These are phyloP conservation scores for Chaetomidium leptoderma DNA, from an alignment of 495 filamentous ascomycete species.

Conservation along the genomic window DNA sequence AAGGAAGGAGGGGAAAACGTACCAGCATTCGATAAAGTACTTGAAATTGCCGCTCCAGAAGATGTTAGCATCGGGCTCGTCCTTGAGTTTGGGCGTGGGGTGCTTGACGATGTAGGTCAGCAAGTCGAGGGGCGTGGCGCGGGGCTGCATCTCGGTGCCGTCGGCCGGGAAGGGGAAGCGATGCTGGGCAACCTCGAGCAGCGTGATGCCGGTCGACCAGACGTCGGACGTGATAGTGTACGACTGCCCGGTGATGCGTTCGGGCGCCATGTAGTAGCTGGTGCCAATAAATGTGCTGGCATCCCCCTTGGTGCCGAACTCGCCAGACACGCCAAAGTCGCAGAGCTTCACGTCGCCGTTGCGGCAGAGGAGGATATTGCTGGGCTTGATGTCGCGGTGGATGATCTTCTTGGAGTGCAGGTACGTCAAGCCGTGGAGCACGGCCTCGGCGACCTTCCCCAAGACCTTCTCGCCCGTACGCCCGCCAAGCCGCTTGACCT, in stretches of 20 bases:
- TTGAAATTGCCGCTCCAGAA: slow-evolving; percentile 96
- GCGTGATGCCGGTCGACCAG: slow-evolving; percentile 92
- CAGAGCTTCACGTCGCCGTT: slow-evolving; percentile 94
- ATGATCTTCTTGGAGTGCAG: slow-evolving; percentile 97
- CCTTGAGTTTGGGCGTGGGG: slow-evolving; percentile 91
- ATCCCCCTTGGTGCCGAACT: slow-evolving; percentile 97
- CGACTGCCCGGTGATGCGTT: slow-evolving; percentile 92
- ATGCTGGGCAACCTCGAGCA: slow-evolving; percentile 96
- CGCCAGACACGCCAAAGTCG: slow-evolving; percentile 95
- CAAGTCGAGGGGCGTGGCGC: slow-evolving; percentile 87
- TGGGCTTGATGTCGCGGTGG: slow-evolving; percentile 97
- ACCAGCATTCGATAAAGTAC: slow-evolving; percentile 99
- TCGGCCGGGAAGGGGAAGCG: slow-evolving; percentile 97
- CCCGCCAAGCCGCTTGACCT: slow-evolving; percentile 90
- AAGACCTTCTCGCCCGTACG: slow-evolving; percentile 96
- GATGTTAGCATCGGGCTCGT: slow-evolving; percentile 76
- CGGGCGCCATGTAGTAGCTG: slow-evolving; percentile 98
- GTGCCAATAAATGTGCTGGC: slow-evolving; percentile 99
- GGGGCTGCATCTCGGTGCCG: slow-evolving; percentile 81
- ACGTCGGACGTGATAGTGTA: slow-evolving; percentile 99
- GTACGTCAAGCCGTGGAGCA: slow-evolving; percentile 90
- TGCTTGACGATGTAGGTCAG: slow-evolving; percentile 96
- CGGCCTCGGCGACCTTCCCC: slow-evolving; percentile 96
- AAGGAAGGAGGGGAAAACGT: slow-evolving; percentile 42
- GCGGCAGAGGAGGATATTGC: slow-evolving; percentile 90